Conservation (phyloP, 1,284 basidiomycete genomes). For the Cryptococcus neoformans region DNA sequence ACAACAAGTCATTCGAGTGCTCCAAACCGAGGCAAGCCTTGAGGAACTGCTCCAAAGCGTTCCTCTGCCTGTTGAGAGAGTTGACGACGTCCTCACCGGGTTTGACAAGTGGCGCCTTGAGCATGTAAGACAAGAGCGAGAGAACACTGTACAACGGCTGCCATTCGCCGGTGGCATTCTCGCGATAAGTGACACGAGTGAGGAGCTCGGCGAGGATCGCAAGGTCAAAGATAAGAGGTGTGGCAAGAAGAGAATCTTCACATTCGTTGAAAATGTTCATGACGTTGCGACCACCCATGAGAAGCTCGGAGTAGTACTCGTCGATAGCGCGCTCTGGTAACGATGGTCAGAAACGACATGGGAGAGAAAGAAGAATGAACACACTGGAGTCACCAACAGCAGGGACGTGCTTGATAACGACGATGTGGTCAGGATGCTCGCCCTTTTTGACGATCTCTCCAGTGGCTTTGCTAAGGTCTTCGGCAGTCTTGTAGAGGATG, state of each 20-base stretch:
- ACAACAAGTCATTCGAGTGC: conserved; percentile 72
- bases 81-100: conserved; percentile 93
- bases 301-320: conserved; percentile 92
- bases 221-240: conserved; percentile 92
- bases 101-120: conserved; percentile 97
- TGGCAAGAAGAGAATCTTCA: conserved; percentile 95
- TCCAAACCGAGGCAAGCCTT: conserved; percentile 84
- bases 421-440: conserved; percentile 90
- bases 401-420: conserved; percentile 82
- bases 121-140: conserved; percentile 90
- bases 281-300: conserved; percentile 56
- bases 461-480: conserved; percentile 50
- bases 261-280: conserved; percentile 90
- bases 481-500: conserved; percentile 71
- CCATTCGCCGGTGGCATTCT: conserved; percentile 58
- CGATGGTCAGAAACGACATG: background rate
- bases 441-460: conserved; percentile 57
- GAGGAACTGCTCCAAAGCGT: conserved; percentile 73
- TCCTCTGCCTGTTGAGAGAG: conserved; percentile 89
- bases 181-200: conserved; percentile 86
- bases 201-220: conserved; percentile 91
- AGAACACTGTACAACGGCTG: conserved; percentile 80
- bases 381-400: conserved; percentile 87
- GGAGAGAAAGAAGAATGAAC: conserved; percentile 3
- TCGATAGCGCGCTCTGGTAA: conserved; percentile 73